phyloP scores from a whole-genome alignment of 129 eudicot genomes.

The Glebionis coronaria region DNA sequence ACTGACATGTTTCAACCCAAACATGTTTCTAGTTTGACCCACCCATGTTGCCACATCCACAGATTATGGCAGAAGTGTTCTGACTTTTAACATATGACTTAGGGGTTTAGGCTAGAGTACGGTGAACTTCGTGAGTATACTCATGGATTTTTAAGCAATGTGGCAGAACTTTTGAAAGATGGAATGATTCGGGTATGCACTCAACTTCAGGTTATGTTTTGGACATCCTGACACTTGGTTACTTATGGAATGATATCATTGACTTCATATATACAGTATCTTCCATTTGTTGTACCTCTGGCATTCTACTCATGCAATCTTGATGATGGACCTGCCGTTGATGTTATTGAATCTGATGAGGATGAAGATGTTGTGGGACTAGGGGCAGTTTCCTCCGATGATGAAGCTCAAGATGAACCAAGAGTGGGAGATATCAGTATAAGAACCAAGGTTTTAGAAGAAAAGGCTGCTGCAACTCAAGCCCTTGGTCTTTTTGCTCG shows the following conservation, averaged over 20 bases:
- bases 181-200: conserved; percentile 66
- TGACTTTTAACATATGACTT: conserved; percentile 24
- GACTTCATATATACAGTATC: conserved; percentile 51
- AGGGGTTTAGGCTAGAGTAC: conserved; percentile 81
- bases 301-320: conserved; percentile 87
- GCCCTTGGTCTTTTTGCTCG: conserved; percentile 86
- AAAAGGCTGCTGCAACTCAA: conserved; percentile 97
- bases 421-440: conserved; percentile 78
- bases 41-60: background rate
- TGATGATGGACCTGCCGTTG: conserved; percentile 86
- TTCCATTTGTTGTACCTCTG: conserved; percentile 87
- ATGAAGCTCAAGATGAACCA: conserved; percentile 94
- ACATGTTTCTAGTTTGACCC: background rate
- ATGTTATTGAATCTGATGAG: conserved; percentile 74
- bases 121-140: conserved; percentile 92
- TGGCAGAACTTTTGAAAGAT: conserved; percentile 76
- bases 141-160: conserved; percentile 91
- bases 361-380: conserved; percentile 71
- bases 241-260: conserved; percentile 18
- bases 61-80: background rate
- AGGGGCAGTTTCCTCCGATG: conserved; percentile 91
- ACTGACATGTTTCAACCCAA: background rate
- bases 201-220: background rate
- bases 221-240: background rate
- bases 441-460: conserved; percentile 89